Evolutionary conservation across 352 stramenopile species (phyloP).

Genomic region (Lagenidium giganteum): DNA sequence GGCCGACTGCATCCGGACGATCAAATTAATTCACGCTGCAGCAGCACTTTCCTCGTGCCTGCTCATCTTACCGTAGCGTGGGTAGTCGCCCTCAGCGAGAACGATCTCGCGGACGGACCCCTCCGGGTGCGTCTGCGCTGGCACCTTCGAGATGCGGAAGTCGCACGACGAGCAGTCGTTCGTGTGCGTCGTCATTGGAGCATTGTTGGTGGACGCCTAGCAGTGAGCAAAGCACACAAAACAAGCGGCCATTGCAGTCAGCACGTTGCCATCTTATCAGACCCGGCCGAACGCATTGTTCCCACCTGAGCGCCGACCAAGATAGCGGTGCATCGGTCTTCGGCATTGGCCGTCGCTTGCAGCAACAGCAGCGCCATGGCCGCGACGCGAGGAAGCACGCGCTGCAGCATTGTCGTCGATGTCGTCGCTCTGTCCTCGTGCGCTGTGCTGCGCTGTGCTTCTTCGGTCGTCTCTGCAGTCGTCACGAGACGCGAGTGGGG

Average conservation of each 20-base stretch:
- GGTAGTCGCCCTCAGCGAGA: conserved; percentile 55
- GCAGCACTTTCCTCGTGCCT: too few species aligned
- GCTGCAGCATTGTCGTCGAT: too few species aligned
- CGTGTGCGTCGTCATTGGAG: conserved; percentile 83
- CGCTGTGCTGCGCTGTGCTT: too few species aligned
- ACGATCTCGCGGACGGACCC: conserved; percentile 49
- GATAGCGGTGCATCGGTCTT: conserved; percentile 77
- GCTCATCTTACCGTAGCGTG: conserved; percentile 53
- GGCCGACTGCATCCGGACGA: too few species aligned
- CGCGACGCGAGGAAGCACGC: too few species aligned
- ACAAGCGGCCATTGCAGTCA: too few species aligned
- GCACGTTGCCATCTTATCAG: conserved; percentile 9
- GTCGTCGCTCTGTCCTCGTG: too few species aligned
- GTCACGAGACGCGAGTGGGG: too few species aligned
- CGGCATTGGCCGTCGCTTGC: too few species aligned
- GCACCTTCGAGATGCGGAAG: conserved; percentile 79
- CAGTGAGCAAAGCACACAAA: neutral
- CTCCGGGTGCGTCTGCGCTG: conserved; percentile 36
- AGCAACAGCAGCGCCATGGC: too few species aligned
- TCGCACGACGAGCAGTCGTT: conserved; percentile 82
- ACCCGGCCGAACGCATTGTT: neutral
- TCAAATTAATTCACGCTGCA: too few species aligned
- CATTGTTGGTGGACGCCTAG: conserved; percentile 51
- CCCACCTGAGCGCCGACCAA: conserved; percentile 67
- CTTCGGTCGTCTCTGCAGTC: too few species aligned